Evolutionary conservation across 1,284 basidiomycete species (phyloP).

Genomic region (Kwoniella shivajii): DNA sequence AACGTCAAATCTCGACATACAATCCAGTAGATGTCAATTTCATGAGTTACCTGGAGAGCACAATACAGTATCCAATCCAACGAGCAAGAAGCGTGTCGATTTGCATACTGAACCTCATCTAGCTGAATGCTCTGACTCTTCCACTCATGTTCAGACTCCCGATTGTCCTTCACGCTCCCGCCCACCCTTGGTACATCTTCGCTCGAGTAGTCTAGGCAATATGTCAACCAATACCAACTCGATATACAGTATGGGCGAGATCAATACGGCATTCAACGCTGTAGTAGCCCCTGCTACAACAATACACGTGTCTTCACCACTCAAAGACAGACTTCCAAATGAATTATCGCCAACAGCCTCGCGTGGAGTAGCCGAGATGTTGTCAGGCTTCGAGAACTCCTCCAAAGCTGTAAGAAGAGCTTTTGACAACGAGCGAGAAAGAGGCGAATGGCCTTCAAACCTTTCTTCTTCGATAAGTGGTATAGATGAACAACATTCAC

Average conservation of each 20-base stretch:
- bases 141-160: neutral
- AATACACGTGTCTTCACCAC: neutral
- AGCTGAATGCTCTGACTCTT: neutral
- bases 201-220: slow-evolving; percentile 10
- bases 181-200: neutral
- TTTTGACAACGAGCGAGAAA: slow-evolving; percentile 4
- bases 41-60: neutral
- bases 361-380: neutral
- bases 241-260: slow-evolving; percentile 16
- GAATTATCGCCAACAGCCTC: neutral
- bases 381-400: neutral
- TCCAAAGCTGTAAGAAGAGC: slow-evolving; percentile 6
- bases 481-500: neutral
- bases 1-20: slow-evolving; percentile 6
- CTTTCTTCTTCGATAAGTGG: neutral
- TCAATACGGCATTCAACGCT: slow-evolving; percentile 5
- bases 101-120: neutral
- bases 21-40: neutral
- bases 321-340: neutral
- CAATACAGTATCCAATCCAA: neutral
- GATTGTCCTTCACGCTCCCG: neutral
- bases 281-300: slow-evolving; percentile 2
- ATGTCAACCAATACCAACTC: slow-evolving; percentile 9
- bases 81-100: neutral
- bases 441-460: neutral